Base-by-base conservation (phyloP, 179 eudicot species). In the Beta lomatogona region DNA sequence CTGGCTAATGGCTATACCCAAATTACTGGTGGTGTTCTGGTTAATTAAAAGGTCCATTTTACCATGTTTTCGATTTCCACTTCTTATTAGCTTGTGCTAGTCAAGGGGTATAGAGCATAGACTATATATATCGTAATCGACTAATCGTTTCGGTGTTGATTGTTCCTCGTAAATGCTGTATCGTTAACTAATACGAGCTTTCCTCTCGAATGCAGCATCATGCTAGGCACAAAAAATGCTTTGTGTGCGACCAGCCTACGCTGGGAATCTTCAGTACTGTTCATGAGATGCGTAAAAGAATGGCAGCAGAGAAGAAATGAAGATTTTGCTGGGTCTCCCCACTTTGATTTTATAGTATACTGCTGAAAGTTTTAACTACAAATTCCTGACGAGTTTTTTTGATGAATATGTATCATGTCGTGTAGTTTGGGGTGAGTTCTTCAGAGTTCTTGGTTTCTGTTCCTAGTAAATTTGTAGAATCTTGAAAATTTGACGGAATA, bases 201-300 rank as follows among this genome's bases (percentile, higher is more conserved):
- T 73, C 10, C 66, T 75, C 77, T 44, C 82, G 54, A 7, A 76
- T 81, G 80, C 98, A 95, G 98, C 98, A 95, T 86, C 95, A 92
- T 80, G 79, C 94, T 60, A 89, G 84, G 85, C 90, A 89, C 83
- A 92, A 94, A 72, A 95, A 92, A 83, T 95, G 98, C 87, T 95
- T 88, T 53, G 93, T 91, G 1, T 95, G 99, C 87, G 86, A 92
- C 91, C 81, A 91, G 88, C 92, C 90, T 8, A 93, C 97, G 2
- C 86, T 85, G 77, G 99, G 98, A 77, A 89, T 94, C 71, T 94
- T 95, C 86, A 90, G 92, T 78, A 86, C 95, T n/a, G 98, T 93
- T 5, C 90, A 84, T 15, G 98, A 91, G 86, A 90, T 93, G 69
- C 93, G 93, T 75, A 91, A 90, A 84, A 93, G 71, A 78, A 90